Conservation (phyloP, 139 green algal genomes). For the Closterium sp. region DNA sequence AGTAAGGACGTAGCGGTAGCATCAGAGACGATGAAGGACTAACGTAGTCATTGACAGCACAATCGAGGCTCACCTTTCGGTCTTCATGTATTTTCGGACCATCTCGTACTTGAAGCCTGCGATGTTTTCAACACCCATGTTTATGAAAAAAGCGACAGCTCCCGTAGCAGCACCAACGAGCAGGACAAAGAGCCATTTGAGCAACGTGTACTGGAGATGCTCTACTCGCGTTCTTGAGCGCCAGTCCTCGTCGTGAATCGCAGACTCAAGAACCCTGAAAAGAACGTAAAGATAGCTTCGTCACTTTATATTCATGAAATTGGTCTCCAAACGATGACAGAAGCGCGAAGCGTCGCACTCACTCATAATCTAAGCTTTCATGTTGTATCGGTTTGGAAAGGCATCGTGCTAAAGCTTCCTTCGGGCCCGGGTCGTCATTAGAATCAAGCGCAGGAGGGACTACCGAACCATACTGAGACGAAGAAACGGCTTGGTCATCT, state of each 20-base stretch:
- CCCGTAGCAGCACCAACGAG: slow-evolving; percentile 31
- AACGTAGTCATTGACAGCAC: background rate
- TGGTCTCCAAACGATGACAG: background rate
- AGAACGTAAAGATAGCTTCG: background rate
- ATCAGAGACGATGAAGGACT: background rate
- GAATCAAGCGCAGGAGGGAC: background rate
- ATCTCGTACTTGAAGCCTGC: slow-evolving; percentile 69
- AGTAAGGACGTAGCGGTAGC: background rate
- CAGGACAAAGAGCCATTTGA: slow-evolving; percentile 43
- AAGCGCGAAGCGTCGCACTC: background rate
- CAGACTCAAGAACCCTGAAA: slow-evolving; percentile 21
- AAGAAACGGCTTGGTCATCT: background rate
- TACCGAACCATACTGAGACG: background rate
- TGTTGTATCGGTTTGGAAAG: background rate
- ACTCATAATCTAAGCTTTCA: background rate
- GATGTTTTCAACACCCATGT: slow-evolving; percentile 77
- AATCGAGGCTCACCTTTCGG: slow-evolving; percentile 11
- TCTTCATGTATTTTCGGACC: slow-evolving; percentile 54
- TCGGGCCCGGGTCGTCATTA: background rate
- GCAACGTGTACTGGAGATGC: slow-evolving; percentile 16
- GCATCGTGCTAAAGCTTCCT: background rate
- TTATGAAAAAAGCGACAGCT: slow-evolving; percentile 62
- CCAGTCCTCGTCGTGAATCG: slow-evolving; percentile 26
- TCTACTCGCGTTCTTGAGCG: slow-evolving; percentile 18
- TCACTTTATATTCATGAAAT: background rate